Percentiles rank a stretch among this genome's conserved stretches.
These are phyloP conservation scores for Neurospora sp. DNA, from an alignment of 495 filamentous ascomycete genomes.

Conservation along the genomic window DNA sequence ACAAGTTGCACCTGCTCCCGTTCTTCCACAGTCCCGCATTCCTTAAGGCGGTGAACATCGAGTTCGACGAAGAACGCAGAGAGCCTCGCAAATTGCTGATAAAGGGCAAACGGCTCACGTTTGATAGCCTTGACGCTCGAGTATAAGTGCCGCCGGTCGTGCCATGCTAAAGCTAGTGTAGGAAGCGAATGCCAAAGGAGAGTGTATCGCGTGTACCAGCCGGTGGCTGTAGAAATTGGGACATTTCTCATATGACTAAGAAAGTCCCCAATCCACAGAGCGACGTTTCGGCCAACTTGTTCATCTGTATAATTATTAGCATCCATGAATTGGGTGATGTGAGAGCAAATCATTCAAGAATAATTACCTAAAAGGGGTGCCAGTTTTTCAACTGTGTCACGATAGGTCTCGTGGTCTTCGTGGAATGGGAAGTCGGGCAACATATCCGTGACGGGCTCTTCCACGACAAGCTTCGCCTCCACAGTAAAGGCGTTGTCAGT, in stretches of 20 bases:
- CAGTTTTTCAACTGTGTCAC: conserved; percentile 26
- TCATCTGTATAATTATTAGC: conserved; percentile 29
- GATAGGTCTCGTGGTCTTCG: conserved; percentile 24
- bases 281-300: conserved; percentile 25
- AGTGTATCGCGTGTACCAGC: conserved; percentile 28
- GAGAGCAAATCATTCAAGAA: background rate
- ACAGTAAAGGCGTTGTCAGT: conserved; percentile 22
- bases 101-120: conserved; percentile 22
- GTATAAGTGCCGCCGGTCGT: conserved; percentile 1
- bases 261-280: conserved; percentile 35
- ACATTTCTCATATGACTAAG: conserved; percentile 19
- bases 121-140: conserved; percentile 5
- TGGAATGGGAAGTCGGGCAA: conserved; percentile 32
- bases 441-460: conserved; percentile 17
- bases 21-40: background rate
- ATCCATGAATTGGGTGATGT: background rate
- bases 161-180: conserved; percentile 3
- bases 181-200: conserved; percentile 26
- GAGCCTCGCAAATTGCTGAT: conserved; percentile 16
- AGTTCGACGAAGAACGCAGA: conserved; percentile 22
- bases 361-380: background rate
- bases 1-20: conserved; percentile 8
- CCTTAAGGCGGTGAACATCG: conserved; percentile 11
- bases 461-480: background rate
- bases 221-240: conserved; percentile 12